These are phyloP conservation scores for Orbilia ellipsospora DNA, from an alignment of 2,329 filamentous ascomycete genomes.

Conservation along the genomic window DNA sequence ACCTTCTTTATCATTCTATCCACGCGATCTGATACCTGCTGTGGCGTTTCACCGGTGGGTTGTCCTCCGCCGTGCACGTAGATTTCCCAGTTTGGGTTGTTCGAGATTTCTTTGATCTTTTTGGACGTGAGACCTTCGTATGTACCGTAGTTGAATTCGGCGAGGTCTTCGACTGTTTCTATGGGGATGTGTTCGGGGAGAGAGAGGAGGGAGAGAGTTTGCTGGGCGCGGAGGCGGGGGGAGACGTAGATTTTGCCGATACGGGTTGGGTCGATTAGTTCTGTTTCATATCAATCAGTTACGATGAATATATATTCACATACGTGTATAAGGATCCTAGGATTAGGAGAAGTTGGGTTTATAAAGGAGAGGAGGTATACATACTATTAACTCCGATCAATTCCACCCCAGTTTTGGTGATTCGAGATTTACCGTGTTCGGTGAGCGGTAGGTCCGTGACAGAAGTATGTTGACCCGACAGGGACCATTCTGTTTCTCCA, in stretches of 20 bases:
- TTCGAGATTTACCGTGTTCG: constrained; percentile 79
- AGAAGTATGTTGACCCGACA: constrained; percentile 85
- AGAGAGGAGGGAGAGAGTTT: constrained; percentile 87
- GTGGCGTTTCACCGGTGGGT: constrained; percentile 76
- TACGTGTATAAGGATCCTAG: not conserved
- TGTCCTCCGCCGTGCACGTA: constrained; percentile 46
- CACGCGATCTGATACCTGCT: constrained; percentile 76
- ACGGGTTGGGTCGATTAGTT: constrained; percentile 61
- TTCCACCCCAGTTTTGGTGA: constrained; percentile 80
- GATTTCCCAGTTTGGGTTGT: constrained; percentile 61
- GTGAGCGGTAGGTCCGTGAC: constrained; percentile 88
- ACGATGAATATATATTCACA: not conserved
- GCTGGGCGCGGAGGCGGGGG: constrained; percentile 83
- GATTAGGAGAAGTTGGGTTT: not conserved
- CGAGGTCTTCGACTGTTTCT: constrained; percentile 76
- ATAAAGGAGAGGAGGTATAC: constrained; percentile 65
- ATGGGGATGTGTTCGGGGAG: constrained; percentile 70
- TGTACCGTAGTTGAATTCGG: constrained; percentile 88
- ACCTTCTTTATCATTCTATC: constrained; percentile 82
- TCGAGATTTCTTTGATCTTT: constrained; percentile 72
- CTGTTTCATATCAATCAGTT: constrained; percentile 25
- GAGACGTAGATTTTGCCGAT: constrained; percentile 75
- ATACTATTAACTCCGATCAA: constrained; percentile 85
- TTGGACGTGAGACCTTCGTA: constrained; percentile 83
- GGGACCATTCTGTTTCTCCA: constrained; percentile 89